Base-by-base conservation (phyloP, 2,329 filamentous ascomycete species). In the Aspergillus hiratsukae region DNA sequence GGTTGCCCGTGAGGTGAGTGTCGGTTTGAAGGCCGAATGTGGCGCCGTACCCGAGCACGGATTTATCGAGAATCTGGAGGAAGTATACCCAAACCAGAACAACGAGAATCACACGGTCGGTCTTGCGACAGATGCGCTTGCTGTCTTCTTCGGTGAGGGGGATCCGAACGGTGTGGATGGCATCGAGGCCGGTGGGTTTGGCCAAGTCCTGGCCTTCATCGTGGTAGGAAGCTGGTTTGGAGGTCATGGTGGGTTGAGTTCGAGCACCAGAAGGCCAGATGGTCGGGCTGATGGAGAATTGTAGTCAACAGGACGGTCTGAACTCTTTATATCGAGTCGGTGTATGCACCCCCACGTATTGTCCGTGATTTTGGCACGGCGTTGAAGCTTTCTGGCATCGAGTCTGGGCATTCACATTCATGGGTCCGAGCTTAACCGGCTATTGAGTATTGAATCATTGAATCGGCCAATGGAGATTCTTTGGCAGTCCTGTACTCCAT, bases 91-190 rank as follows among this genome's bases (percentile, higher is more conserved):
- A 78, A n/a, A 74, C 64, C 8, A 78, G 64, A 21, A 78, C 69
- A 14, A 70, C 37, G 1, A 88, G 75, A 54, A 88, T 84, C 28
- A 78, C 76, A 50, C 76, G 78, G 65, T 88, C 86, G 1, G 84
- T 87, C 69, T 87, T 86, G 45, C 77, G 78, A 27, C 81, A 77
- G 58, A 87, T 86, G 9, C 80, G 78, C 60, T 76, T 80, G 69
- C 80, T 82, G 41, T 73, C 71, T 31, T 68, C 66, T 25, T 73
- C 71, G 0, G 70, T 72, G 48, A 73, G 49, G 4, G 64, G 59
- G 7, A 71, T 58, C 2, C 66, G 66, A 7, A 61, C 62, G 2
- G 60, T 43, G 41, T 56, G 57, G 19, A 61, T 59, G 29, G 54
- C 46, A 25, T 64, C 63, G 5, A 65, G 35, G 6, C 48, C n/a